Conservation (phyloP, 306 rosid genomes). For the Comarum palustre region DNA sequence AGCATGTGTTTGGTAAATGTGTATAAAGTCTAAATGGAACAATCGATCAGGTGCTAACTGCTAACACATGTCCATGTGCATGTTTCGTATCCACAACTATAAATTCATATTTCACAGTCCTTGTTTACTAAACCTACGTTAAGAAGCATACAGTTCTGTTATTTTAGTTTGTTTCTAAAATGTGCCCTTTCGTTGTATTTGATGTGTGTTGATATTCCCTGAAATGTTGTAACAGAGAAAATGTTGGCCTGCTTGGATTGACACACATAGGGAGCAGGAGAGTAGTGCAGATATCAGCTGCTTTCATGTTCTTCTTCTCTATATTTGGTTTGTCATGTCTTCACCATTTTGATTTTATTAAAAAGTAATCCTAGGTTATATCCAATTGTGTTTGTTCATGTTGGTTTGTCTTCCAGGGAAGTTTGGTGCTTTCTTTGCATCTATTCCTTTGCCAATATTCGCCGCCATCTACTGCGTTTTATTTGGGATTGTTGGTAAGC, state of each 20-base stretch:
- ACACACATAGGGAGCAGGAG: constrained; percentile 94
- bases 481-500: constrained; percentile 80
- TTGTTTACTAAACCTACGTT: background rate
- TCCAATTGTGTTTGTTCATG: constrained; percentile 7
- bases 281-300: constrained; percentile 86
- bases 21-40: background rate
- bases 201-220: background rate
- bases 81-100: background rate
- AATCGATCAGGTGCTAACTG: background rate
- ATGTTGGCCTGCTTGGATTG: constrained; percentile 88
- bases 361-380: background rate
- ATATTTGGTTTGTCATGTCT: constrained; percentile 67
- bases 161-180: background rate
- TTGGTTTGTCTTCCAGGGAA: constrained; percentile 59
- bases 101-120: background rate
- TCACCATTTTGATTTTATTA: background rate
- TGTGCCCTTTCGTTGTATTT: background rate
- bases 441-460: constrained; percentile 82
- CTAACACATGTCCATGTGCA: background rate
- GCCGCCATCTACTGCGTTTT: constrained; percentile 89
- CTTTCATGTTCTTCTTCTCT: constrained; percentile 87
- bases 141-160: background rate
- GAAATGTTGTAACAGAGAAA: constrained; percentile 59
- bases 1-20: background rate
- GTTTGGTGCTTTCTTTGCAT: constrained; percentile 93